These are phyloP conservation scores for Pythium dissotocum DNA, from an alignment of 352 stramenopile species.

Conservation along the genomic window DNA sequence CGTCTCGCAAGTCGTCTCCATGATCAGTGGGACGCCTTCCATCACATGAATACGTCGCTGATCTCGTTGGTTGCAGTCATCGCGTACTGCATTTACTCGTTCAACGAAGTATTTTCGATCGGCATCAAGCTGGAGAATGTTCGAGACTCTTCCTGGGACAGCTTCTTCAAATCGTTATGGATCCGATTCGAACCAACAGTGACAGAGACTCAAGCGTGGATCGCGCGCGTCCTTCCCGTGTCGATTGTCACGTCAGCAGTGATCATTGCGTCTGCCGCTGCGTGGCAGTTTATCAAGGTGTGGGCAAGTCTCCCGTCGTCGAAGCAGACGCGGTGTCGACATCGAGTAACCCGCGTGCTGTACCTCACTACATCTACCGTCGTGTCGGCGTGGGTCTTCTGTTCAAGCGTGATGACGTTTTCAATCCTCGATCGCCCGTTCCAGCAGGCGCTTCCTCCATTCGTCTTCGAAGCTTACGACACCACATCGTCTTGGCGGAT, in stretches of 20 bases:
- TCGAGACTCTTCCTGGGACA: slow-evolving; percentile 10
- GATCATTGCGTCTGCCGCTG: slow-evolving; percentile 19
- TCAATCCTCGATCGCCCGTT: slow-evolving; percentile 43
- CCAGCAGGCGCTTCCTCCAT: slow-evolving; percentile 36
- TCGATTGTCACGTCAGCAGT: slow-evolving; percentile 26
- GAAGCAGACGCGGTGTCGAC: neutral
- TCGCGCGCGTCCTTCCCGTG: slow-evolving; percentile 35
- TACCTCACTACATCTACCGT: slow-evolving; percentile 36
- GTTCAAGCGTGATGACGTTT: slow-evolving; percentile 40
- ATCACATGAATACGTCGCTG: slow-evolving; percentile 17
- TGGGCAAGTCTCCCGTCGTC: neutral
- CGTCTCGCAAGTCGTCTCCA: slow-evolving; percentile 4
- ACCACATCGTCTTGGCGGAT: slow-evolving; percentile 38
- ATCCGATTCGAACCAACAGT: slow-evolving; percentile 40
- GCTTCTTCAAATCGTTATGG: slow-evolving; percentile 25
- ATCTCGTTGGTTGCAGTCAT: slow-evolving; percentile 8
- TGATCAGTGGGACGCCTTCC: slow-evolving; percentile 27
- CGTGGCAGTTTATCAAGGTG: slow-evolving; percentile 35
- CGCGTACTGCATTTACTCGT: neutral
- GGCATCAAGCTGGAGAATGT: neutral
- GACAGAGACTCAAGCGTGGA: slow-evolving; percentile 44
- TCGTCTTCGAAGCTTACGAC: slow-evolving; percentile 32
- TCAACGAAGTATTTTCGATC: slow-evolving; percentile 9
- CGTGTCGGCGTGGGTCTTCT: slow-evolving; percentile 38
- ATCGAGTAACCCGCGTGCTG: slow-evolving; percentile 2